Percentiles rank a stretch among this genome's conserved stretches.
Conservation (phyloP, 2,329 filamentous ascomycete species). For the Pyrenochaeta sp. region DNA sequence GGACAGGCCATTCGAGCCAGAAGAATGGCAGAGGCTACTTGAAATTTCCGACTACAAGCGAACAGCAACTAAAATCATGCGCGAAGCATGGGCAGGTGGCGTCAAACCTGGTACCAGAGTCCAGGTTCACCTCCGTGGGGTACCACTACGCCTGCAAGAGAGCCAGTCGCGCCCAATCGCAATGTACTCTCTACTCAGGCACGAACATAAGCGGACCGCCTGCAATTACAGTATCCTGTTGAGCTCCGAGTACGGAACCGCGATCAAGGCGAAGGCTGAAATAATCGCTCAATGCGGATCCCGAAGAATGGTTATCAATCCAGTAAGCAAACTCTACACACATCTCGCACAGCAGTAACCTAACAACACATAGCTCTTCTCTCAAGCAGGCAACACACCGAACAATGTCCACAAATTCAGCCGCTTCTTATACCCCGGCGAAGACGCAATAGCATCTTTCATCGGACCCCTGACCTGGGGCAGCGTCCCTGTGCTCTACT, state of each 20-base stretch:
- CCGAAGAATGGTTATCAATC: conserved; percentile 85
- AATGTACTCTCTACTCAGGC: conserved; percentile 85
- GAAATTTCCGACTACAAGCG: conserved; percentile 90
- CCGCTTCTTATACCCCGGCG: conserved; percentile 88
- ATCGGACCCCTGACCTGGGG: conserved; percentile 93
- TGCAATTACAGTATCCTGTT: conserved; percentile 87
- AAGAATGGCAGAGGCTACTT: conserved; percentile 86
- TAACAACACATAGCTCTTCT: conserved; percentile 67
- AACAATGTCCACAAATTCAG: conserved; percentile 98
- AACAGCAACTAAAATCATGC: conserved; percentile 75
- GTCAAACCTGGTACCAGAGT: conserved; percentile 85
- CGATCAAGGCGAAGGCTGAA: conserved; percentile 91
- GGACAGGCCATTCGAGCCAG: conserved; percentile 84
- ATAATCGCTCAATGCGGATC: conserved; percentile 91
- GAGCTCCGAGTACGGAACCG: conserved; percentile 74
- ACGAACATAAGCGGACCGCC: conserved; percentile 93
- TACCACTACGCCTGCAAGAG: conserved; percentile 62
- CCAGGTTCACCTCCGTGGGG: conserved; percentile 73
- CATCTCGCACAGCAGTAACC: neutral
- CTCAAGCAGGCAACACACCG: conserved; percentile 84
- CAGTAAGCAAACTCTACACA: conserved; percentile 48
- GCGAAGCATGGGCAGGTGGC: conserved; percentile 88
- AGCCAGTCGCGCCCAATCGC: conserved; percentile 68
- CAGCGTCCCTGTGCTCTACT: conserved; percentile 87
- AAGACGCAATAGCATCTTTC: conserved; percentile 87